Evolutionary conservation across 768 basidiomycete genomes (phyloP), one percentile per base, ranked within the genome.

Genomic region (Mycena albidolilacea): DNA sequence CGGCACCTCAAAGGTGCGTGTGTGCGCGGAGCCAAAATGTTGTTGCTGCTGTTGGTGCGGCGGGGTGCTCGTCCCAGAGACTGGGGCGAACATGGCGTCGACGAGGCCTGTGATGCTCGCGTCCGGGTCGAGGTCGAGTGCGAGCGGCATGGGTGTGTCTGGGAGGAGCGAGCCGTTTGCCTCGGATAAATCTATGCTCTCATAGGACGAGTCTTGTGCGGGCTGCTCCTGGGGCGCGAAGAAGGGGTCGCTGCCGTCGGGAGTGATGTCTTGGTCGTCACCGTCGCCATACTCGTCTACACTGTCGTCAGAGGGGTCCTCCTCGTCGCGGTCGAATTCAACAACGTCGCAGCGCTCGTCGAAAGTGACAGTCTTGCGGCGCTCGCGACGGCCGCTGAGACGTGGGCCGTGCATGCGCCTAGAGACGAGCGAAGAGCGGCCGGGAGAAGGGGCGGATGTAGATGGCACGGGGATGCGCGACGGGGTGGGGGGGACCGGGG

Each of bases 341-440:
- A 95, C 81, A 12, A 97, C 94, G 72, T 96, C 95, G 75, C 93
- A 94, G 12, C 90, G 87, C 73, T 94, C 92, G 79, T 92, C 88
- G 70, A 93, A 97, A 1, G 90, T 93, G 37, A 97, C 95, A 0
- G 90, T 95, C 80, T 95, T 96, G 72, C 93, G 81, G 38, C 90
- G 86, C 76, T 89, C 88, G 23, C 90, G 86, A 37, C 75, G 68
- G 35, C 85, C 87, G 66, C 86, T 90, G 5, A 88, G 82, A 39
- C 95, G 91, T 6, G 95, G 95, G 3, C 95, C 95, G 76, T 92
- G 92, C 75, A 95, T 87, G 44, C 93, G 89, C 74, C 89, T 90
- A 1, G 91, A 92, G 37, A 93, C 91, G 19, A 94, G 88, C 0
- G 90, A 91, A 4, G 93, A 88, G 46, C 92, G 91, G 5, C 85